A percentile compares a stretch with the other conserved stretches of the same genome.
phyloP scores from a whole-genome alignment of 495 filamentous ascomycete species.

The Aspergillus biplanus region DNA sequence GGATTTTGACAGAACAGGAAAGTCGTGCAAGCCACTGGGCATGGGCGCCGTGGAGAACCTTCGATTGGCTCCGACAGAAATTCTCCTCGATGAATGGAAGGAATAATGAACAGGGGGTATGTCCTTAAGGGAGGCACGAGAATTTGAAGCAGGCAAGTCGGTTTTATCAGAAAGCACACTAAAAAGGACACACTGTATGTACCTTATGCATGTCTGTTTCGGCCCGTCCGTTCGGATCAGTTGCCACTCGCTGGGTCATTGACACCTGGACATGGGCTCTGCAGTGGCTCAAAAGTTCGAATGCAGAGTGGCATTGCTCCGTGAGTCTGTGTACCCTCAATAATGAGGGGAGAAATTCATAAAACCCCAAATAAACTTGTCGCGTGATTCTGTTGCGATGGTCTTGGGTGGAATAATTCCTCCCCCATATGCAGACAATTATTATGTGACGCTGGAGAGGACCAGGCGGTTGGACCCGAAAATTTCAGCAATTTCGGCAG shows the following conservation, averaged over 20 bases:
- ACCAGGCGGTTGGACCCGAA: too few species aligned
- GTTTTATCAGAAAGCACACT: too few species aligned
- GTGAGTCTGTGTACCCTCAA: background rate
- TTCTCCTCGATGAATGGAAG: slow-evolving; percentile 8
- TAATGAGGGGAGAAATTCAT: background rate
- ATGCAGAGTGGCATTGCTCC: background rate
- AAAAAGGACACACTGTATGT: too few species aligned
- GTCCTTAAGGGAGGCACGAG: slow-evolving; percentile 6
- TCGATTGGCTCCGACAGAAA: slow-evolving; percentile 4
- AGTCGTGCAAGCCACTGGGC: background rate
- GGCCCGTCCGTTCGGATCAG: slow-evolving; percentile 10
- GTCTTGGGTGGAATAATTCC: slow-evolving; percentile 6
- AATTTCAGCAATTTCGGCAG: too few species aligned
- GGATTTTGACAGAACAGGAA: background rate
- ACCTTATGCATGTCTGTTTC: background rate
- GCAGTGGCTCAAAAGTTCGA: background rate
- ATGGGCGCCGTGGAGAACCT: background rate
- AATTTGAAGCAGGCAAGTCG: background rate
- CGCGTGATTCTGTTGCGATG: slow-evolving; percentile 3
- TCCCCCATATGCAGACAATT: background rate
- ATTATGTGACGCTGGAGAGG: background rate
- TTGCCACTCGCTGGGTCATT: slow-evolving; percentile 10
- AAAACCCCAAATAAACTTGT: background rate
- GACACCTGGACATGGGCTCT: slow-evolving; percentile 5
- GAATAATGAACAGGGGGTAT: slow-evolving; percentile 20